Conservation (phyloP, 176 grass and related monocot genomes). For the Eleusine coracana region DNA sequence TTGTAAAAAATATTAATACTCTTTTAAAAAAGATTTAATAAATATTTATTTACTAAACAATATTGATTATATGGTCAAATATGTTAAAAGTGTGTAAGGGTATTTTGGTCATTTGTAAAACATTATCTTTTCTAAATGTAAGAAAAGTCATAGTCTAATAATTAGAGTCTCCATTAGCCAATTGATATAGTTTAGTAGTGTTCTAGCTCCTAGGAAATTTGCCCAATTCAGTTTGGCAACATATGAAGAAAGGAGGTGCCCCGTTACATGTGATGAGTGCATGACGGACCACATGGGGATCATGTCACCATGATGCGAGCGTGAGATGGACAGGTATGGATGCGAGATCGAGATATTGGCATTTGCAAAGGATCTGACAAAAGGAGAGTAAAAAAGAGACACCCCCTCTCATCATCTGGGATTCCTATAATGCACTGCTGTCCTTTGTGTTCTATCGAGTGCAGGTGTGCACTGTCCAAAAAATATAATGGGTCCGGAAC, state of each 20-base stretch:
- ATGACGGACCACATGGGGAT: conserved; percentile 30
- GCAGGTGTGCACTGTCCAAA: not conserved
- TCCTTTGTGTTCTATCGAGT: conserved; percentile 20
- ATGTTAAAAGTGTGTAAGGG: no score
- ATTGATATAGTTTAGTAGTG: no score
- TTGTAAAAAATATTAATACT: no score
- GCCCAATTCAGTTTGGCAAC: not conserved
- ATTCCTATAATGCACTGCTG: conserved; percentile 22
- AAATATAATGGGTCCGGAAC: not conserved
- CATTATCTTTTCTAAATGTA: no score
- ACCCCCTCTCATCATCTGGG: not conserved
- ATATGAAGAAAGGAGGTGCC: not conserved
- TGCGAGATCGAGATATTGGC: not conserved
- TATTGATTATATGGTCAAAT: no score
- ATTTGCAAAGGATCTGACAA: conserved; percentile 20
- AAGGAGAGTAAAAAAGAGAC: not conserved
- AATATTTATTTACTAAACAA: no score
- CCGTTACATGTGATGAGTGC: conserved; percentile 31
- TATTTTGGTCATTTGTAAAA: no score
- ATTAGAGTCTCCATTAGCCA: no score
- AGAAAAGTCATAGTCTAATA: no score
- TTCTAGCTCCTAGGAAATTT: no score
- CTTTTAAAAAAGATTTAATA: no score
- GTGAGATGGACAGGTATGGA: not conserved
- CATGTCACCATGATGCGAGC: conserved; percentile 38